These are phyloP conservation scores for Sisymbrium irio DNA, from an alignment of 345 rosid species.

Conservation along the genomic window DNA sequence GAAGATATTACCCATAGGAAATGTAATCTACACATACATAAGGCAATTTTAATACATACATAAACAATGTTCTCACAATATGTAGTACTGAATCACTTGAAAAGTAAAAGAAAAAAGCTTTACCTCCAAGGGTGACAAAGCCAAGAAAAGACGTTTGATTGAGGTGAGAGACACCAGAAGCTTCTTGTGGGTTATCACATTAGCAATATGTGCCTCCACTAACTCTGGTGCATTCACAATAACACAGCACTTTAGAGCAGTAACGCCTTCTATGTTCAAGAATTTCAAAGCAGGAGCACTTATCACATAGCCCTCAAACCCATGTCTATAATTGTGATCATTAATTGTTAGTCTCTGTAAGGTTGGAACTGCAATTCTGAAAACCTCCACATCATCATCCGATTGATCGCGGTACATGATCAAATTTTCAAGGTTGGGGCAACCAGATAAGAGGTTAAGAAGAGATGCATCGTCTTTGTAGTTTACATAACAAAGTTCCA, in stretches of 20 bases:
- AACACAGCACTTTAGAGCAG: background rate
- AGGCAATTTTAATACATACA: background rate
- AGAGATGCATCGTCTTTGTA: background rate
- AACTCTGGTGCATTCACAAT: background rate
- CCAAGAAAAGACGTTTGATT: background rate
- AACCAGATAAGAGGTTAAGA: background rate
- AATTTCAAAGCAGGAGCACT: background rate
- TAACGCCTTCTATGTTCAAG: background rate
- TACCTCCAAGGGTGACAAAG: conserved; percentile 5
- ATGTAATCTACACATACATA: background rate
- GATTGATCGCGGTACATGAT: background rate
- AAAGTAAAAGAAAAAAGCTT: background rate
- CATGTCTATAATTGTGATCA: background rate
- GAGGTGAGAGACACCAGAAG: background rate
- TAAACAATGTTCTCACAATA: background rate
- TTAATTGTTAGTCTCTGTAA: background rate
- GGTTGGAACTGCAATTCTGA: background rate
- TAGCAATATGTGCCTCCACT: background rate
- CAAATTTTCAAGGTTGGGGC: background rate
- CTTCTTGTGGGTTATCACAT: background rate
- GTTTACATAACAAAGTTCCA: background rate
- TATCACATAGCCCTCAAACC: background rate
- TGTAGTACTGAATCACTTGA: background rate
- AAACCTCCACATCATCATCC: background rate
- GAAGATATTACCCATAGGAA: background rate